Conservation (phyloP, 2,329 filamentous ascomycete genomes). For the Dactylellina drechsleri region DNA sequence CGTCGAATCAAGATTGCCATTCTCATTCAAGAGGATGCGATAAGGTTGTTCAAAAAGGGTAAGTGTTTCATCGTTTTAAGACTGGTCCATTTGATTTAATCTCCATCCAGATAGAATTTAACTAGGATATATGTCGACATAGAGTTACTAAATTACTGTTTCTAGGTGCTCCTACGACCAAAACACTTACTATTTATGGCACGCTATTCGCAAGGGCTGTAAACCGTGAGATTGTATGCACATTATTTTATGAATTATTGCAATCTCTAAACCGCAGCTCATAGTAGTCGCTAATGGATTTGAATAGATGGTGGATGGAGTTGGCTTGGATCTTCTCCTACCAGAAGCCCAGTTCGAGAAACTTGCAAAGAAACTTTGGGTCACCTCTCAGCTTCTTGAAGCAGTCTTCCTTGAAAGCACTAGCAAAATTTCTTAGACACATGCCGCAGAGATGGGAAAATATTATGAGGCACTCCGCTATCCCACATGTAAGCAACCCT, state of each 20-base stretch:
- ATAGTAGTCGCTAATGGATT: no score
- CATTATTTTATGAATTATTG: no score
- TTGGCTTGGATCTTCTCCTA: conserved; percentile 29
- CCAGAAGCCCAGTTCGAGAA: conserved; percentile 35
- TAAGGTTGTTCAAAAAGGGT: conserved; percentile 26
- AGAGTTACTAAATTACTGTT: no score
- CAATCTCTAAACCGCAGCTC: no score
- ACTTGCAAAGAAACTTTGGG: conserved; percentile 31
- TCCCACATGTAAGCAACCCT: conserved; percentile 24
- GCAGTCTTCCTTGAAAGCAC: conserved; percentile 21
- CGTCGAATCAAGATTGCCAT: conserved; percentile 39
- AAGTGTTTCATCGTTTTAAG: not conserved
- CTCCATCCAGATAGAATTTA: not conserved
- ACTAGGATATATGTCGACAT: no score
- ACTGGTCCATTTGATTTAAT: not conserved
- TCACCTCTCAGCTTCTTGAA: conserved; percentile 34
- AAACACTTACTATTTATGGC: conserved; percentile 19
- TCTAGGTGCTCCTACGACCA: not conserved
- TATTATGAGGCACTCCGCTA: conserved; percentile 42
- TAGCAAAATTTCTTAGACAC: not conserved
- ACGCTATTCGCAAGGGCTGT: conserved; percentile 34
- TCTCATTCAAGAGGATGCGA: conserved; percentile 42
- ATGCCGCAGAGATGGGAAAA: conserved; percentile 19
- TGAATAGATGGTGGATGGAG: conserved; percentile 11
- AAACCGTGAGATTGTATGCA: conserved; percentile 28